Base-by-base conservation (phyloP, 176 grass and related monocot species). In the Urochloa ruziziensis region DNA sequence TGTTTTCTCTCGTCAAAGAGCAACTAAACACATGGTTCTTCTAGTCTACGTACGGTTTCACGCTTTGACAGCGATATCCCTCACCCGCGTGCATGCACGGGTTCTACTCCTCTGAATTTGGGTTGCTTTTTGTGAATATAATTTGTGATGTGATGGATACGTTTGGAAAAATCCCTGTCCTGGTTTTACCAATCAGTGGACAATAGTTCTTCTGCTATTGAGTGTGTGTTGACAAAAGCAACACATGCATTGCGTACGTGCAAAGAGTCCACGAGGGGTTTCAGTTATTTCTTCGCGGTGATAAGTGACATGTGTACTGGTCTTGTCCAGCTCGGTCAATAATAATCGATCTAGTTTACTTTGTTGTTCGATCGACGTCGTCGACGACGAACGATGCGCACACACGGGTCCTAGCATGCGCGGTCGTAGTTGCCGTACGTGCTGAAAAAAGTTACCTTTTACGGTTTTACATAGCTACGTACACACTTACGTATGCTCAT, bases 151-250 rank as follows among this genome's bases (percentile, higher is more conserved):
- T 67, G 70, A 87, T 74, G 51, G 70, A 37, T 18, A 75, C 23
- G 17, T 37, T 17, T 49, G 39, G 27, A 14, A 11, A 37, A 57
- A 44, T 62, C 51, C 36, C 40, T 75, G 56, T 35, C 61, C 65
- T 67, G 2, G 11, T 46, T 59, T 69, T 85, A 85, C 75, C 30
- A 71, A 85, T 23, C 64, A 62, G 52, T 78, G 53, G 74, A n/a
- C n/a, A 37, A 0, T 39, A 59, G 23, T n/a, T 60, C 8, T 73
- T 29, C 54, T 42, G 51, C 10, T 18, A 36, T 49, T 16, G 4
- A 9, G 23, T 68, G 70, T 68, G 70, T 60, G 70, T 82, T 87
- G 85, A 75, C 61, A 59, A 68, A 69, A 75, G 27, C 78, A 60
- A 49, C 78, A n/a, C n/a, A n/a, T n/a, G n/a, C n/a, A n/a, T 30